Evolutionary conservation across 2,329 filamentous ascomycete genomes (phyloP).

Genomic region (Orbilia ellipsospora): DNA sequence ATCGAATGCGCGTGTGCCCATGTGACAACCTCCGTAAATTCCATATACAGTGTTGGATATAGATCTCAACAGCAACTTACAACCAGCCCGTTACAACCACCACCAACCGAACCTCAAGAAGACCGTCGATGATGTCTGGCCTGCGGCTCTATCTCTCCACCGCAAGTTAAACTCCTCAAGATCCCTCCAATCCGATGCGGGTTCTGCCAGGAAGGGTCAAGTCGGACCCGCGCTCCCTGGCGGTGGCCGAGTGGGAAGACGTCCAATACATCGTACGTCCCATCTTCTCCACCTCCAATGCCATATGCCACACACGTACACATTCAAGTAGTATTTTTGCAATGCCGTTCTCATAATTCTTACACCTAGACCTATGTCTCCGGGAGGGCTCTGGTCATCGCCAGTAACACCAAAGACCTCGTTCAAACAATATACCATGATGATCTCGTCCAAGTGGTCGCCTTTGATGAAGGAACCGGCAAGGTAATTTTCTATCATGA

Average conservation of each 20-base stretch:
- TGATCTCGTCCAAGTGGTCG: constrained; percentile 78
- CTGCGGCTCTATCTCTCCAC: constrained; percentile 9
- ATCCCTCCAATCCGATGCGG: constrained; percentile 32
- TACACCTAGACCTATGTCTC: constrained; percentile 81
- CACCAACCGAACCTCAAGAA: too few relatives aligned
- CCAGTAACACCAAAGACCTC: constrained; percentile 77
- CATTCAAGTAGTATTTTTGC: neutral
- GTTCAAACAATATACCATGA: constrained; percentile 93
- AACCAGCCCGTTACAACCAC: too few relatives aligned
- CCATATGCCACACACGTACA: too few relatives aligned
- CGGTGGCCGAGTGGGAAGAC: constrained; percentile 66
- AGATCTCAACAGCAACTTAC: too few relatives aligned
- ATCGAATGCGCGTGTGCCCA: neutral
- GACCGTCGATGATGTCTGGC: constrained; percentile 13
- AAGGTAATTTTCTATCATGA: constrained; percentile 72
- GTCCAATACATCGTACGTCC: constrained; percentile 55
- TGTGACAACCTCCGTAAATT: too few relatives aligned
- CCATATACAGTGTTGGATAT: too few relatives aligned
- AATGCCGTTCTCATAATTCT: constrained; percentile 1
- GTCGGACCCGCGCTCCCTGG: constrained; percentile 65
- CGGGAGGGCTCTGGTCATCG: constrained; percentile 85
- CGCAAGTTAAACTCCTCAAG: constrained; percentile 15
- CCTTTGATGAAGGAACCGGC: constrained; percentile 82
- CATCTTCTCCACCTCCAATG: neutral
- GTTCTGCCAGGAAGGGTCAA: constrained; percentile 66